Base-by-base conservation (phyloP, 1,139 yeast genomes). In the Kluyveromyces sp. region DNA sequence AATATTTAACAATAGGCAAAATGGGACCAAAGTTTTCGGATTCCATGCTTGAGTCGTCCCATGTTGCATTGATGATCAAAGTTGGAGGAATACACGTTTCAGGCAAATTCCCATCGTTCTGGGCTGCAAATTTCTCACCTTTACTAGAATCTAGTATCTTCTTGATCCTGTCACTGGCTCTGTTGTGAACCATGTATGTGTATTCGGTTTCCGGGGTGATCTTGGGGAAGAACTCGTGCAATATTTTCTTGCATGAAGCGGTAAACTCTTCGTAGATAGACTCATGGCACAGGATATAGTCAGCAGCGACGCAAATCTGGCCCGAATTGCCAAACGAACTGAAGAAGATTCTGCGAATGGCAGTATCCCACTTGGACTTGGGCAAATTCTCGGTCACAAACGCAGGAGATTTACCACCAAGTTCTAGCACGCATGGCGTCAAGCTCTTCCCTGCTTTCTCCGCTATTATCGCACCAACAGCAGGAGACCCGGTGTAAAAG, bases 321-420 rank as follows among this genome's bases (percentile, higher is more conserved):
- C 97, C 97, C n/a, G 83, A 79, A 61, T 87, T 89, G 37, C 78
- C 69, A 58, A 82, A 83, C 54, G 83, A 78, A 33, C 92, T 92
- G 87, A 94, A 86, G 4, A 78, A 73, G 21, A 86, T 67, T 65
- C 96, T 76, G 51, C 74, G 74, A 21, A 89, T 80, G n/a, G 85
- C 73, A 0, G 72, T 65, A 25, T 67, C 65, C 45, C 85, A 54
- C 54, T 80, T 74, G 2, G 63, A 65, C 5, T 61, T 54, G 5
- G 64, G 61, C 42, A 77, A 70, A 43, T 75, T 71, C 40, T 74
- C 71, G 45, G 89, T 77, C 7, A 89, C 70, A 53, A 89, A 73
- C 1, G 79, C 86, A 0, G 97, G 97, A 3, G 92, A 83, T 63
- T 89, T 89, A n/a, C 97, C 97, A 44, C 97, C 97, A 42, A 92